phyloP scores from a whole-genome alignment of 1,139 yeast genomes.

The Entelexis sorbosivorans region DNA sequence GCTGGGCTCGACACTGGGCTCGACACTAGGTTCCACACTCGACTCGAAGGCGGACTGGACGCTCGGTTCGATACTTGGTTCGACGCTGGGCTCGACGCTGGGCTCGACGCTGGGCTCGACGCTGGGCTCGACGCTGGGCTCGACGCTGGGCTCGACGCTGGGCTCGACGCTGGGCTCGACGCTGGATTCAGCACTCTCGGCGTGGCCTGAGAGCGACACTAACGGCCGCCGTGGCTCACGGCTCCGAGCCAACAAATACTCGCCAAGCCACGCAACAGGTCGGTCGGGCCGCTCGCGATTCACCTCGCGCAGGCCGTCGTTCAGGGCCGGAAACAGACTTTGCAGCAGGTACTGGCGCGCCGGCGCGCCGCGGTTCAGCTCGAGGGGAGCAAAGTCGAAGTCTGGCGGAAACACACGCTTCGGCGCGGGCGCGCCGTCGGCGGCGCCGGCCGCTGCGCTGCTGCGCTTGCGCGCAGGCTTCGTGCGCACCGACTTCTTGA shows the following conservation, averaged over 20 bases:
- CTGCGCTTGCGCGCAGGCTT: constrained; percentile 2
- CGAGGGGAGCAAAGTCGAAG: neutral
- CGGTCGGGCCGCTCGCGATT: constrained; percentile 30
- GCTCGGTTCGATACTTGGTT: neutral
- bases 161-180: neutral
- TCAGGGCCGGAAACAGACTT: constrained; percentile 53
- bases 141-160: neutral
- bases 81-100: neutral
- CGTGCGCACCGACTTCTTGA: neutral
- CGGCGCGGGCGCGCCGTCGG: neutral
- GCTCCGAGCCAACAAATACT: constrained; percentile 36
- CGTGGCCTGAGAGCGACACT: neutral
- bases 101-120: neutral
- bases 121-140: neutral
- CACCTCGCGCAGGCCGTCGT: constrained; percentile 50
- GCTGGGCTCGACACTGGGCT: neutral
- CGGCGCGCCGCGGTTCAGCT: constrained; percentile 46
- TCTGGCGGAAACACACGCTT: constrained; percentile 2
- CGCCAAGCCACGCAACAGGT: constrained; percentile 62
- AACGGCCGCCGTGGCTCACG: constrained; percentile 1
- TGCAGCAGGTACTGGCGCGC: constrained; percentile 67
- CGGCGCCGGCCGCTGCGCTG: neutral
- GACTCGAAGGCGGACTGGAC: no score
- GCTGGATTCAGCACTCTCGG: neutral
- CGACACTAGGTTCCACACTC: neutral